Base-by-base conservation (phyloP, 139 green algal species). In the Chlorella sorokiniana region DNA sequence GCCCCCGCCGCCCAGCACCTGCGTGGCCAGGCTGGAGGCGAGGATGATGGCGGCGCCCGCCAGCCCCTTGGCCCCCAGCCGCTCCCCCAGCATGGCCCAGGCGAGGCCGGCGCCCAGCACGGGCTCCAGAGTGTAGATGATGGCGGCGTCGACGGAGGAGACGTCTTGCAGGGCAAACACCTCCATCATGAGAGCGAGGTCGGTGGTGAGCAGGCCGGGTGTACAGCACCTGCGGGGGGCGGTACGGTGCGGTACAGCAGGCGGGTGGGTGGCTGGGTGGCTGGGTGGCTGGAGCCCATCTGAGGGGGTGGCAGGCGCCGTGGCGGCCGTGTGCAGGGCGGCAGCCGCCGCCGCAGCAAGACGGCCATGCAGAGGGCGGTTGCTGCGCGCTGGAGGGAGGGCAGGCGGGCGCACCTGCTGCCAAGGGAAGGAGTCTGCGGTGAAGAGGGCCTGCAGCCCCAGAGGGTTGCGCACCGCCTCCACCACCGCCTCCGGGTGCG, bases 51-150 rank as follows among this genome's bases (percentile, higher is more conserved):
- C 87, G 31, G 90, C 92, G 1, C 92, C 92, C 1, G 81, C 37
- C 89, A 89, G 91, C 40, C 91, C 91, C 61, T 82, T 64, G 5
- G 86, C 64, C 4, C 90, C 91, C 86, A 87, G 94, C 33, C 91
- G 81, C 84, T 96, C 92, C 27, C 89, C 90, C 44, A 96, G 82
- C 68, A 94, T 44, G 23, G 81, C 61, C 38, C 85, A 94, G 8
- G 90, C 90, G 20, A 91, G 69, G 29, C 45, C n/a, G 4, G 89
- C 91, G 31, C 89, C 90, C 70, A 92, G 72, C 25, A 93, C 82
- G 2, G 92, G 92, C 83, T 95, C 91, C 56, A 93, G 33, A 0
- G 90, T 91, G 77, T 96, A 96, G 54, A 94, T 85, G 42, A 96
- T 88, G 14, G 90, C 89, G 22, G 89, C 90, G 35, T 95, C 91